phyloP scores from a whole-genome alignment of 441 rosid species.

The Bocquillonia castaneifolia region DNA sequence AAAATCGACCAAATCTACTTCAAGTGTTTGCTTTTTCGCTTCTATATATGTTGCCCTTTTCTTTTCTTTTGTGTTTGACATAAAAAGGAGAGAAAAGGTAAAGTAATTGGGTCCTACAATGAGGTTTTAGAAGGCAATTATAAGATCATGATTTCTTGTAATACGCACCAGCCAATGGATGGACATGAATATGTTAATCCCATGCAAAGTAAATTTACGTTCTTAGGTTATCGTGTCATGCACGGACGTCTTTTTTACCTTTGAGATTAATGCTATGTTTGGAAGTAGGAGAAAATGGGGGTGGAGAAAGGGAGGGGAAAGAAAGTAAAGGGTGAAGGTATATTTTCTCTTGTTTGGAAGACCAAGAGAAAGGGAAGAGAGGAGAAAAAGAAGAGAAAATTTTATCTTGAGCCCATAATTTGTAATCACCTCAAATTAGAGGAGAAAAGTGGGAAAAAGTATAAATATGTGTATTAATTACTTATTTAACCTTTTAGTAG shows the following conservation, averaged over 20 bases:
- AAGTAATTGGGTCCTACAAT: conserved; percentile 23
- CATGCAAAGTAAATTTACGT: conserved; percentile 62
- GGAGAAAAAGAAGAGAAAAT: too few relatives aligned
- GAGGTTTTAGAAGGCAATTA: conserved; percentile 51
- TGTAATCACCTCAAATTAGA: too few relatives aligned
- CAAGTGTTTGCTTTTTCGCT: conserved; percentile 22
- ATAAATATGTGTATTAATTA: too few relatives aligned
- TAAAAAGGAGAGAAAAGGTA: conserved; percentile 46
- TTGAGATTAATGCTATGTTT: not conserved
- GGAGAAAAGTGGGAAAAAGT: too few relatives aligned
- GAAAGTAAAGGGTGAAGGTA: too few relatives aligned
- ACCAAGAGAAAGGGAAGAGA: too few relatives aligned
- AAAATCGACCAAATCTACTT: conserved; percentile 43
- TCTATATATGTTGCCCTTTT: not conserved
- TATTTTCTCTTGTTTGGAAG: too few relatives aligned
- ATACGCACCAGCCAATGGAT: conserved; percentile 42
- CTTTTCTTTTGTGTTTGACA: conserved; percentile 11
- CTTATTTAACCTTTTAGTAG: too few relatives aligned
- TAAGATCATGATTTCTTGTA: conserved; percentile 75
- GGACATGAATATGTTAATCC: conserved; percentile 22
- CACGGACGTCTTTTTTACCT: conserved; percentile 29
- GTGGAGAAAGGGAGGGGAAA: too few relatives aligned
- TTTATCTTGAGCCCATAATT: too few relatives aligned
- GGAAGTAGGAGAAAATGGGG: too few relatives aligned
- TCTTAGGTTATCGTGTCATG: conserved; percentile 49